These are phyloP conservation scores for Vanrija humicola DNA, from an alignment of 1,284 basidiomycete species.

Conservation along the genomic window DNA sequence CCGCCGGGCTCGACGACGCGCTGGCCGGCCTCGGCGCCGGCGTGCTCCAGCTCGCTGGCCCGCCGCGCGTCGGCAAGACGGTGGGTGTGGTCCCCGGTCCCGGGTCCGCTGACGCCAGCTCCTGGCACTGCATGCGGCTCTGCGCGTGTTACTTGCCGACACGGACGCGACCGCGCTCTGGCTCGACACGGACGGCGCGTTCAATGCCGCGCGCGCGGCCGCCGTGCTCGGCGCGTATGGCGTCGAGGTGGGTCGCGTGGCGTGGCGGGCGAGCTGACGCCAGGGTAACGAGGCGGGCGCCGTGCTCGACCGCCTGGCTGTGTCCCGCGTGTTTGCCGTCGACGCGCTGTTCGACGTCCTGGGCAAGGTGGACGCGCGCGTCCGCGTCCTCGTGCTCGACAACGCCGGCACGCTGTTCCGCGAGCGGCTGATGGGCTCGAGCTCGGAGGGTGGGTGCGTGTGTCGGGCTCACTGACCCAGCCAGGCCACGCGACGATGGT, in stretches of 20 bases:
- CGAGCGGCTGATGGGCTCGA: conserved; percentile 33
- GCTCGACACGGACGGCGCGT: conserved; percentile 45
- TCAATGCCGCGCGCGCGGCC: conserved; percentile 34
- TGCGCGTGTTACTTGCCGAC: conserved; percentile 26
- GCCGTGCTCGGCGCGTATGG: conserved; percentile 19
- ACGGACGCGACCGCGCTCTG: conserved; percentile 29
- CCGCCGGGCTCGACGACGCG: neutral
- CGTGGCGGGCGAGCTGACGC: neutral
- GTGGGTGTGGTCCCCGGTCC: conserved; percentile 23
- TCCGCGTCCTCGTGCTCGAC: conserved; percentile 38
- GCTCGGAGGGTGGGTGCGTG: conserved; percentile 34
- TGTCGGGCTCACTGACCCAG: conserved; percentile 1
- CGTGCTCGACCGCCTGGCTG: conserved; percentile 31
- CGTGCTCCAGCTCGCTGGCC: conserved; percentile 39
- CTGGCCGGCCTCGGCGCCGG: neutral
- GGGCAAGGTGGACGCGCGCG: conserved; percentile 1
- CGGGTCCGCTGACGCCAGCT: conserved; percentile 23
- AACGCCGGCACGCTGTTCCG: conserved; percentile 37
- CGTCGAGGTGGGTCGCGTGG: conserved; percentile 24
- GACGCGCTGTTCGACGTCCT: conserved; percentile 26
- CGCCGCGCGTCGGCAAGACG: conserved; percentile 37
- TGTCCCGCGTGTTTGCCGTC: conserved; percentile 38
- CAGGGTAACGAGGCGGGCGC: neutral
- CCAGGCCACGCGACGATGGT: conserved; percentile 45
- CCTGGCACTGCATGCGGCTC: conserved; percentile 36